These are phyloP conservation scores for Teratosphaeria pseudoeucalypti DNA, from an alignment of 2,329 filamentous ascomycete species.

Conservation along the genomic window DNA sequence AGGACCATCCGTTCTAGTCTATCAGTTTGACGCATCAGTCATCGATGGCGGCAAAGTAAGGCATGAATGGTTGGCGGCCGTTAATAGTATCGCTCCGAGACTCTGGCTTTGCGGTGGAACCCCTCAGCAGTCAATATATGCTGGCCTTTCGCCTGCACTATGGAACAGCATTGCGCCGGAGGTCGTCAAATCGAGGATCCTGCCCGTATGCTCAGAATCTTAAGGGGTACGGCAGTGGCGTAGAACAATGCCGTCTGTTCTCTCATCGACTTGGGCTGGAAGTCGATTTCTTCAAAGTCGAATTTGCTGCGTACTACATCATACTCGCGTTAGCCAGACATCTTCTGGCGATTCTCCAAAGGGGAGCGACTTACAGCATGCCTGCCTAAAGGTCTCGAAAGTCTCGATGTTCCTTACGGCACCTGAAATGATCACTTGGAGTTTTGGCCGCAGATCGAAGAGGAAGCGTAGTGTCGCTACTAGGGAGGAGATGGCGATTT, in stretches of 20 bases:
- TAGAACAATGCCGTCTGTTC: conserved; percentile 27
- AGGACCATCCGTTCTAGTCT: background rate
- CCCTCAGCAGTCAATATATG: background rate
- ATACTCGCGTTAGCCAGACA: background rate
- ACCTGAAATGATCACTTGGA: conserved; percentile 56
- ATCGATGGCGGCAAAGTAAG: no score
- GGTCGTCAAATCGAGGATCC: background rate
- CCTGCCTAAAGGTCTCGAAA: conserved; percentile 52
- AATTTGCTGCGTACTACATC: conserved; percentile 22
- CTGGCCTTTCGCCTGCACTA: background rate
- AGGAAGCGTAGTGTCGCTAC: conserved; percentile 55
- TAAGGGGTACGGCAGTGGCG: conserved; percentile 24
- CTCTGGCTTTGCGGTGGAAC: background rate
- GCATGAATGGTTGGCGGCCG: no score
- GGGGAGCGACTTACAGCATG: conserved; percentile 37
- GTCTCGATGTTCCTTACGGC: conserved; percentile 62
- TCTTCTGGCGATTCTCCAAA: background rate
- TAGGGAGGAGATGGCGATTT: conserved; percentile 50
- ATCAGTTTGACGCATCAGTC: background rate
- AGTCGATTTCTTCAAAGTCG: conserved; percentile 21
- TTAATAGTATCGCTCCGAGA: no score
- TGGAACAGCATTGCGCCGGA: background rate
- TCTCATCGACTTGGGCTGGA: conserved; percentile 20
- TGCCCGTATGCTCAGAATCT: conserved; percentile 16
- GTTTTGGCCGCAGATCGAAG: conserved; percentile 44